Conservation (phyloP, 176 grass and related monocot genomes). For the Eragrostis curvula region DNA sequence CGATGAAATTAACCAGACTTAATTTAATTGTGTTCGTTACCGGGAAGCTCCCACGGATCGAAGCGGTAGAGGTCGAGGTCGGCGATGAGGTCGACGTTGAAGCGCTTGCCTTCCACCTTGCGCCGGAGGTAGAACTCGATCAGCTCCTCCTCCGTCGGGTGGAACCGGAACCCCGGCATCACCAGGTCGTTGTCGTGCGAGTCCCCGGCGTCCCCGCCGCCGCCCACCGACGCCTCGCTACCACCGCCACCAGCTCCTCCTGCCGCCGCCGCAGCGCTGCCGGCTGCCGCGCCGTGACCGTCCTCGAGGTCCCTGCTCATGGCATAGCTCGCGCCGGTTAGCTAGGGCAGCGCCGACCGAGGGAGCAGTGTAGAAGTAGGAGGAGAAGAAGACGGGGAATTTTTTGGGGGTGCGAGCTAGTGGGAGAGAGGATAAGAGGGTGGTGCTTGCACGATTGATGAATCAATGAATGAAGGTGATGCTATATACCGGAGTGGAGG, state of each 20-base stretch:
- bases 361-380: neutral
- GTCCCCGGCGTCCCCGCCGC: constrained; percentile 34
- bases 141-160: constrained; percentile 96
- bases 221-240: neutral
- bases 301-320: constrained; percentile 47
- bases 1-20: too few species aligned
- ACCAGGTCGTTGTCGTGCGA: constrained; percentile 63
- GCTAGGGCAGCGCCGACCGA: constrained; percentile 36
- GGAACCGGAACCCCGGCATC: constrained; percentile 97
- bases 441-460: constrained; percentile 52
- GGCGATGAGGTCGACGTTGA: constrained; percentile 96
- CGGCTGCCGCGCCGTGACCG: constrained; percentile 23
- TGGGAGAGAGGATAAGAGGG: constrained; percentile 55
- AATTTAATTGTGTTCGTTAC: too few species aligned
- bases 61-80: constrained; percentile 91
- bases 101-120: constrained; percentile 82
- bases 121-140: constrained; percentile 95
- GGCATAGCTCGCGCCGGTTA: constrained; percentile 40
- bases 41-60: constrained; percentile 90
- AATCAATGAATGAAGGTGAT: constrained; percentile 28
- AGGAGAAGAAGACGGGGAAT: constrained; percentile 22
- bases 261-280: neutral
- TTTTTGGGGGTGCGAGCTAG: constrained; percentile 30
- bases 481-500: constrained; percentile 59
- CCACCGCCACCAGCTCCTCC: neutral